phyloP scores from a whole-genome alignment of 2,329 filamentous ascomycete species.

The Aspergillus flavus region DNA sequence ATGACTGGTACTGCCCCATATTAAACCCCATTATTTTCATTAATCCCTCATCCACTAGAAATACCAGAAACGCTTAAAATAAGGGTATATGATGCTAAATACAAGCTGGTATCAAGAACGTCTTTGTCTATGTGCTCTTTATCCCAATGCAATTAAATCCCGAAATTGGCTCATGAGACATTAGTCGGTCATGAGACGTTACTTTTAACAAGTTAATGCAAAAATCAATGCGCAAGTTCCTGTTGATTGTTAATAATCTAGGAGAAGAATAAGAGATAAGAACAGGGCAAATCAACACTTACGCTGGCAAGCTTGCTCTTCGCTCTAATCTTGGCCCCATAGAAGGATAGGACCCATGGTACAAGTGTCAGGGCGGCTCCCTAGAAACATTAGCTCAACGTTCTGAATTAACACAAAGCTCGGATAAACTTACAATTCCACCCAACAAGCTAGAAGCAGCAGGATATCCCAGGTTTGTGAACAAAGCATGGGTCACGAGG shows the following conservation, averaged over 20 bases:
- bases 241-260: not conserved
- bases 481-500: constrained; percentile 73
- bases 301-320: constrained; percentile 75
- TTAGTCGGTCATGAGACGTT: not conserved
- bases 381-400: constrained; percentile 22
- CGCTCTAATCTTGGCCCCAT: constrained; percentile 72
- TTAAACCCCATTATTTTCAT: not conserved
- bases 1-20: too few relatives aligned
- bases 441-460: constrained; percentile 76
- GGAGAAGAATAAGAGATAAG: too few relatives aligned
- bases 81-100: not conserved
- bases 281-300: constrained; percentile 16
- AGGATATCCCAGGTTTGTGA: constrained; percentile 69
- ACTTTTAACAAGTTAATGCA: not conserved
- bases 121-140: not conserved
- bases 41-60: not conserved
- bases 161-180: not conserved
- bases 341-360: constrained; percentile 85
- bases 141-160: not conserved
- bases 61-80: not conserved
- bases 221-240: constrained; percentile 12
- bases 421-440: constrained; percentile 58
- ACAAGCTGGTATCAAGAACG: not conserved
- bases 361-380: constrained; percentile 69
- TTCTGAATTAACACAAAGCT: not conserved